Conservation (phyloP, 2,329 filamentous ascomycete species). For the Diplodia corticola region DNA sequence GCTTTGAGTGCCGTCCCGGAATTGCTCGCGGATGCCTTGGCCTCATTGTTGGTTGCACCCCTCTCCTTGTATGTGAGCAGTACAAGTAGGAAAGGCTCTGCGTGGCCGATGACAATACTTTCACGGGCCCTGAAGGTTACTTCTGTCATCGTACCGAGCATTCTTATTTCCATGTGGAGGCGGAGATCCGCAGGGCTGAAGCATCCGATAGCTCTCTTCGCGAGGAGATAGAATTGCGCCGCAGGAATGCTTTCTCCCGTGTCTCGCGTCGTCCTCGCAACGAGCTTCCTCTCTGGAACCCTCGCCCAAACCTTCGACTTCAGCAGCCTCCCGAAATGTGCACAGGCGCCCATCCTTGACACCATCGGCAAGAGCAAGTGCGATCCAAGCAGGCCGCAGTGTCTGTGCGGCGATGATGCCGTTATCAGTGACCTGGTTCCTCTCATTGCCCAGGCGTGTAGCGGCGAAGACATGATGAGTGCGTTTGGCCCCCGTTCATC, state of each 20-base stretch:
- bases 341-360: slow-evolving; percentile 14
- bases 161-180: background rate
- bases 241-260: slow-evolving; percentile 16
- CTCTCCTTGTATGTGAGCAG: background rate
- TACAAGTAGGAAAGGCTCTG: background rate
- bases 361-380: slow-evolving; percentile 19
- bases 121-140: background rate
- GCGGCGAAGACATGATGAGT: slow-evolving; percentile 8
- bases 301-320: background rate
- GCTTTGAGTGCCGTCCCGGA: background rate
- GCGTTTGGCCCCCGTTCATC: background rate
- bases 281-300: background rate
- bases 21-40: background rate
- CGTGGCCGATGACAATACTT: background rate
- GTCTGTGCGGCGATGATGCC: slow-evolving; percentile 14
- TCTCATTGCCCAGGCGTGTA: background rate
- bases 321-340: slow-evolving; percentile 17
- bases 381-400: slow-evolving; percentile 18
- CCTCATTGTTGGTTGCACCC: slow-evolving; percentile 2
- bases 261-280: background rate
- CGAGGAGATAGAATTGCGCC: background rate
- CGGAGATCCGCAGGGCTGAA: background rate
- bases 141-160: background rate
- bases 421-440: background rate
- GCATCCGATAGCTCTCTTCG: background rate